Percentiles rank a stretch among this genome's conserved stretches.
These are phyloP conservation scores for Cutaneotrichosporon daszewskae DNA, from an alignment of 1,284 basidiomycete genomes.

Conservation along the genomic window DNA sequence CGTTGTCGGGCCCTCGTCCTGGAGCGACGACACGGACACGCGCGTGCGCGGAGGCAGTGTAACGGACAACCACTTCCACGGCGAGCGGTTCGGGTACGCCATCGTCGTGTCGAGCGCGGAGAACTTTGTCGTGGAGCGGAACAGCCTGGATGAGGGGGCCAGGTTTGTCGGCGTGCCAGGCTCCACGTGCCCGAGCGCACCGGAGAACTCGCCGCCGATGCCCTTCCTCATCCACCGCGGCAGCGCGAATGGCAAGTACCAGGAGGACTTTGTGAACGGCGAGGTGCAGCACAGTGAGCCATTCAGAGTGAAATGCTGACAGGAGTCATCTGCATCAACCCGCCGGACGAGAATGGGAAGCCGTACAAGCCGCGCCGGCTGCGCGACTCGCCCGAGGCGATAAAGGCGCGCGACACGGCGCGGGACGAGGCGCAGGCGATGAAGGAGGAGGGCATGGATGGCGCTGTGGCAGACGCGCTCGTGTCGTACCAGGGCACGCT, in stretches of 20 bases:
- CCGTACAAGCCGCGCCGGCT: conserved; percentile 43
- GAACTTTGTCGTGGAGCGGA: conserved; percentile 41
- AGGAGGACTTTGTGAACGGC: conserved; percentile 47
- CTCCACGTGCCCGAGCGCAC: conserved; percentile 40
- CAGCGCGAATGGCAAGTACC: conserved; percentile 40
- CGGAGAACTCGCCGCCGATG: conserved; percentile 42
- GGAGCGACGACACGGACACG: conserved; percentile 47
- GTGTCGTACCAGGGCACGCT: conserved; percentile 46
- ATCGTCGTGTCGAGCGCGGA: conserved; percentile 44
- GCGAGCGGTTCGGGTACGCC: conserved; percentile 45
- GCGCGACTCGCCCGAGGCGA: conserved; percentile 39
- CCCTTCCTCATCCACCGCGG: conserved; percentile 46
- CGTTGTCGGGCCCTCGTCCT: conserved; percentile 45
- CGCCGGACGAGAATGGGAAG: conserved; percentile 31
- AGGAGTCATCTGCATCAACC: conserved; percentile 47
- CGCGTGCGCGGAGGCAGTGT: conserved; percentile 42
- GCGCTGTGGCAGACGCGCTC: conserved; percentile 40
- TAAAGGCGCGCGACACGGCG: conserved; percentile 24
- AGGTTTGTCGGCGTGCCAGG: conserved; percentile 41
- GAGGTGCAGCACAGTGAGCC: conserved; percentile 49
- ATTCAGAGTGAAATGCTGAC: background rate
- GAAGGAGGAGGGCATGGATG: conserved; percentile 23
- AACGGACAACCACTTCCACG: conserved; percentile 40
- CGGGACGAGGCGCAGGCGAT: conserved; percentile 13
- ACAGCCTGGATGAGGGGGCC: conserved; percentile 29